phyloP scores from a whole-genome alignment of 352 stramenopile species.

The Phytophthora aleatoria region DNA sequence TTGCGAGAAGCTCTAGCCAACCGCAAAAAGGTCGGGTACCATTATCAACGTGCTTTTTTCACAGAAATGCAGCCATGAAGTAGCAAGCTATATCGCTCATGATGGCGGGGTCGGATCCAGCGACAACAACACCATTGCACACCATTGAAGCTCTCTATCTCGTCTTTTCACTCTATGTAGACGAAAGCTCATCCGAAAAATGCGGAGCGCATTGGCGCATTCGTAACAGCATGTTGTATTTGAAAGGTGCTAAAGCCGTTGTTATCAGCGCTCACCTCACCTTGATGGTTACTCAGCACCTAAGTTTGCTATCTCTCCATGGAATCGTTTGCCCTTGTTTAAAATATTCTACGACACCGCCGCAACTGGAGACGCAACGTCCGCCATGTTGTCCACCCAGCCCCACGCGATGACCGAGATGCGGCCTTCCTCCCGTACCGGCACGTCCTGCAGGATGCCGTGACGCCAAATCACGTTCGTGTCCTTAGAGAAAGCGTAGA shows the following conservation, averaged over 20 bases:
- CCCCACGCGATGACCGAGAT: conserved; percentile 96
- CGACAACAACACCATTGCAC: too few species aligned
- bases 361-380: conserved; percentile 23
- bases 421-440: conserved; percentile 87
- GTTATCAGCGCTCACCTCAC: conserved; percentile 4
- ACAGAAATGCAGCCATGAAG: too few species aligned
- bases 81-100: too few species aligned
- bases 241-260: conserved; percentile 1
- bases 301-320: conserved; percentile 3
- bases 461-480: conserved; percentile 95
- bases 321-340: conserved; percentile 1
- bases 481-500: conserved; percentile 93
- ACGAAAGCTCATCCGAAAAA: not conserved
- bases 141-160: too few species aligned
- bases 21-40: too few species aligned
- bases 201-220: too few species aligned
- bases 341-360: conserved; percentile 14
- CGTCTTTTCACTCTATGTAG: not conserved
- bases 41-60: too few species aligned
- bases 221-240: conserved; percentile 9
- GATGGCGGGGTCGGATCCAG: too few species aligned
- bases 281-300: conserved; percentile 1
- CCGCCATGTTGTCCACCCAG: conserved; percentile 76
- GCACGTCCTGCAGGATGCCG: conserved; percentile 87
- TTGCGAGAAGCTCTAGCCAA: too few species aligned